Conservation (phyloP, 345 rosid genomes). For the Eucalyptus regnans region DNA sequence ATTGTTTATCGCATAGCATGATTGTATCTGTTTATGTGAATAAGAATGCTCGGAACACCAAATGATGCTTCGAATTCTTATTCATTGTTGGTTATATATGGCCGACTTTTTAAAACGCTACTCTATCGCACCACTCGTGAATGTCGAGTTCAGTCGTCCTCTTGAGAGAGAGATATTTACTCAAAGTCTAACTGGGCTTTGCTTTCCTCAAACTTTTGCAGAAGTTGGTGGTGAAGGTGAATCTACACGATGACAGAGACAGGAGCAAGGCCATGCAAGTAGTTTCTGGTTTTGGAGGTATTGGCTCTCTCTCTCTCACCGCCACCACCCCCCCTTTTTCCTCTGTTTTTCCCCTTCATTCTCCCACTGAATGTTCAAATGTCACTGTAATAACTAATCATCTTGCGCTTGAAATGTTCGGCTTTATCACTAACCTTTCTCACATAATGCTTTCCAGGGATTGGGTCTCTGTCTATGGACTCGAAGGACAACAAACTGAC, state of each 20-base stretch:
- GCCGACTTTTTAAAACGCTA: background rate
- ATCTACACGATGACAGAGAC: background rate
- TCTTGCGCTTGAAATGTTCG: background rate
- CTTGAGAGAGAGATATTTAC: background rate
- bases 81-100: background rate
- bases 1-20: background rate
- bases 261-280: background rate
- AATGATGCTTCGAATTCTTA: background rate
- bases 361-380: background rate
- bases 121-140: background rate
- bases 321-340: too few species aligned
- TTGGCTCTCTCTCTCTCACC: background rate
- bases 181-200: background rate
- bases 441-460: background rate
- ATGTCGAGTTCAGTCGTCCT: background rate
- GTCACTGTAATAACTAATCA: background rate
- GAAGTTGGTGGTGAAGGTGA: background rate
- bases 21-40: background rate
- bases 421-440: background rate
- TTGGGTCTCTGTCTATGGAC: background rate
- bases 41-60: background rate
- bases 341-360: background rate
- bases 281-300: background rate
- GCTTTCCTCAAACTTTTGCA: background rate
- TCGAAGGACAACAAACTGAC: background rate